Evolutionary conservation across 352 stramenopile species (phyloP).

Genomic region (Peronospora destructor): DNA sequence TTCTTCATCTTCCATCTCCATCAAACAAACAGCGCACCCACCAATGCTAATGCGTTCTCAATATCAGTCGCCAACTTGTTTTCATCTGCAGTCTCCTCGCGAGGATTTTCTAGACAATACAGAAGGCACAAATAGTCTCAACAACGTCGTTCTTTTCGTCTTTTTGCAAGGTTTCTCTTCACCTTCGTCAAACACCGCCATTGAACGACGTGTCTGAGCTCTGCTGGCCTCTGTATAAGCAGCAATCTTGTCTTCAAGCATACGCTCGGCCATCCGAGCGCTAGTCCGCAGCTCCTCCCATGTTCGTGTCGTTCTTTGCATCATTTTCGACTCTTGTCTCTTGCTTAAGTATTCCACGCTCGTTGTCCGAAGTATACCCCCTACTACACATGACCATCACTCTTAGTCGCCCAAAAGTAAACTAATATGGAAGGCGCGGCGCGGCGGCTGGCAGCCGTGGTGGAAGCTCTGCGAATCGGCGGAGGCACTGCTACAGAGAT

Average conservation of each 20-base stretch:
- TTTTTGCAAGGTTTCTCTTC: neutral
- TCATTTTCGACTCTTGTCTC: constrained; percentile 22
- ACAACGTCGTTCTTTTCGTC: neutral
- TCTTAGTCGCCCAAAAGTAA: constrained; percentile 1
- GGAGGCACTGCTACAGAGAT: constrained; percentile 27
- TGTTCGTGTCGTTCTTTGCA: constrained; percentile 53
- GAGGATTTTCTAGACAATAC: constrained; percentile 52
- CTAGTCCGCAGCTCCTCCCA: constrained; percentile 76
- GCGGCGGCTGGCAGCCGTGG: constrained; percentile 37
- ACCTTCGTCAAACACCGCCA: constrained; percentile 58
- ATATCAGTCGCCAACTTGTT: constrained; percentile 66
- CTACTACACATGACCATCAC: neutral
- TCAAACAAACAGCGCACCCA: constrained; percentile 19
- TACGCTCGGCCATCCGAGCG: constrained; percentile 62
- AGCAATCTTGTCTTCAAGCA: constrained; percentile 78
- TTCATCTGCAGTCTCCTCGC: constrained; percentile 47
- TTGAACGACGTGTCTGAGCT: constrained; percentile 28
- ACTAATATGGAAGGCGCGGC: constrained; percentile 32
- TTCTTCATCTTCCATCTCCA: neutral
- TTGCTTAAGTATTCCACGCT: neutral
- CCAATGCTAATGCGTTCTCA: constrained; percentile 58
- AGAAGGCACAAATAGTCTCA: neutral
- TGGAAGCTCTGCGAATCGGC: constrained; percentile 40
- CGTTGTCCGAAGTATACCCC: constrained; percentile 1
- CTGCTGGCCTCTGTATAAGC: constrained; percentile 59